Percentiles rank a stretch among this genome's conserved stretches.
These are phyloP conservation scores for Aureobasidium sp. DNA, from an alignment of 2,329 filamentous ascomycete species.

Conservation along the genomic window DNA sequence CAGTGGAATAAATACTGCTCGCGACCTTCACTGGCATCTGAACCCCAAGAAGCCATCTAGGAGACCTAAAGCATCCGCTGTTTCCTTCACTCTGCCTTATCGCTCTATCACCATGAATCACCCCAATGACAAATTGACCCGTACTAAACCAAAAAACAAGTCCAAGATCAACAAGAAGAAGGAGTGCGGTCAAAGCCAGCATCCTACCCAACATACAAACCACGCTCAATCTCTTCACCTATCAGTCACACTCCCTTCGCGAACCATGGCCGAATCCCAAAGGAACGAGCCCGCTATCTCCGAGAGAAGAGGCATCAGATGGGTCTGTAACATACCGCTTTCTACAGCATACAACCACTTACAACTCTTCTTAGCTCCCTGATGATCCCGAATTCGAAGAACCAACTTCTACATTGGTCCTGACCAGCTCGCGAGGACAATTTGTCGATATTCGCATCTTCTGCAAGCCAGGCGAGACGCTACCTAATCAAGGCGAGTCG, in stretches of 20 bases:
- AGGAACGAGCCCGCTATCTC: constrained; percentile 1
- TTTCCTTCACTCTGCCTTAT: background rate
- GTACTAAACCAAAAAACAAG: background rate
- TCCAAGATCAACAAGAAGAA: background rate
- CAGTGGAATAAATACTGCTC: background rate
- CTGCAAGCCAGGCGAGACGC: constrained; percentile 14
- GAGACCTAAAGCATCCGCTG: background rate
- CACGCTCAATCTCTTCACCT: background rate
- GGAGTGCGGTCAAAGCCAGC: background rate
- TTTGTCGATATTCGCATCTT: constrained; percentile 59
- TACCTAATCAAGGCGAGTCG: constrained; percentile 21
- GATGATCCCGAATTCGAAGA: constrained; percentile 45
- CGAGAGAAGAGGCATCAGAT: constrained; percentile 8
- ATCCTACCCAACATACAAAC: background rate
- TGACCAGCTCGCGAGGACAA: constrained; percentile 51
- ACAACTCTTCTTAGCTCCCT: background rate
- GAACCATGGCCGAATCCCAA: background rate
- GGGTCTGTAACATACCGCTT: background rate
- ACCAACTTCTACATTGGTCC: constrained; percentile 57
- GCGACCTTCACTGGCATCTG: background rate
- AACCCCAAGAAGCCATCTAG: background rate
- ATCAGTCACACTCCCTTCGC: background rate
- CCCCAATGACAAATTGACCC: background rate
- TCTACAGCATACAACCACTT: background rate
- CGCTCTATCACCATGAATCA: background rate